Base-by-base conservation (phyloP, 2,329 filamentous ascomycete species). In the Periconia sp. region DNA sequence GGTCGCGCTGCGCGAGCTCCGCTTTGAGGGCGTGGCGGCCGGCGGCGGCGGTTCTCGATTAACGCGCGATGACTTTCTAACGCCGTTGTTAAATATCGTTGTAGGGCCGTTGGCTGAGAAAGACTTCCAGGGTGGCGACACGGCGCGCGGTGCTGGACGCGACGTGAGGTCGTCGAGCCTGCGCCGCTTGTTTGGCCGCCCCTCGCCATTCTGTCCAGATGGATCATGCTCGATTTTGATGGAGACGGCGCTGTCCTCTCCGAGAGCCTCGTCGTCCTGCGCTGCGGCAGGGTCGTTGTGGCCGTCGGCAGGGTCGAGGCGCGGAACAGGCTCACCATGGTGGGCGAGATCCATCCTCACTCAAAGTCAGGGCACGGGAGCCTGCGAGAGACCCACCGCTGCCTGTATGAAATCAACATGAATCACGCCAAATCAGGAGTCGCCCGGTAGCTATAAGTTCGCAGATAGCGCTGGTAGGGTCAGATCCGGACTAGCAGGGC, bases 121-220 rank as follows among this genome's bases (percentile, higher is more conserved):
- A 62, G 84, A 89, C 75, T 94, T 97, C 94, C 94, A 99, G 16
- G 94, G 94, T 54, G 94, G 94, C 51, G 92, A 97, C 47, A 80
- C 78, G 39, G 76, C 73, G 72, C 76, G 70, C 49, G 75, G 67
- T 10, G 59, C 52, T 38, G 65, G 66, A 36, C 61, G 57, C 34
- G 59, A 58, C 12, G 63, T 61, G 40, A 60, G 47, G 50, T 72
- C 66, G 29, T 68, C 68, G 24, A 74, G 67, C 65, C 84, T 84
- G 50, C 84, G 84, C 65, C 86, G 83, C 70, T 91, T 91, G 12
- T 76, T 69, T 18, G 69, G 62, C 21, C 68, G 59, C 56, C 62
- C 52, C 6, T 61, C 55, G 22, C 59, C 56, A 40, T 39, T 50
- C 41, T 54, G 56, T 18, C 46, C 46, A 34, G 39, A 18, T 15